Evolutionary conservation across 1,284 basidiomycete genomes (phyloP), one percentile per base, ranked within the genome.

Genomic region (Leccinum proliferum): DNA sequence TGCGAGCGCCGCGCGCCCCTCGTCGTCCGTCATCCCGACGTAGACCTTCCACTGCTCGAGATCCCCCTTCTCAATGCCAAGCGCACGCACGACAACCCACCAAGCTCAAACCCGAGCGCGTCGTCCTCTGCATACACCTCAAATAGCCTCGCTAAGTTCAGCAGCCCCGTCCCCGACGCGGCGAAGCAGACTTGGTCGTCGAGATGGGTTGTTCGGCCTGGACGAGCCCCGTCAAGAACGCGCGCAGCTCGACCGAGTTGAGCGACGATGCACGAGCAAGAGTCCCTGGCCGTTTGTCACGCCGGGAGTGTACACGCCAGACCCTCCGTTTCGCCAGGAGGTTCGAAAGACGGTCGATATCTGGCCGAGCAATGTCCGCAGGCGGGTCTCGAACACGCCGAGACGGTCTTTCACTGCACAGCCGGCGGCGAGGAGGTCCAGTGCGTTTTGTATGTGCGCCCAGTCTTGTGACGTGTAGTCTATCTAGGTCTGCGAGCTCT

Each of bases 101-200:
- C 25, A 25, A 25, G 25, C 25, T 25, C 25, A 25, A 25, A 25
- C 25, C 25, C 25, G 25, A 25, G 81, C 10, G 92, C 92, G 66
- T 93, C 91, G 73, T 98, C 95, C 60, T 92, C 89, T 4, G 92
- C 93, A 71, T 97, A 96, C 15, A 95, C 90, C 73, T 98, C 96
- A 72, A 99, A 96, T 21, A 98, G 78, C 58, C 96, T 80, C 1
- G 96, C 94, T 5, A 99, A 83, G 76, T 97, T 98, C 48, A 98
- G 81, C 57, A 99, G 77, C 5, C 94, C 94, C n/a, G 72, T 99
- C 97, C 5, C 93, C 92, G 15, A 98, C 88, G 58, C 5, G 1
- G 46, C n/a, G 67, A 67, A 55, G 53, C 53, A 9, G 53, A 55
- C 53, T 34, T 32, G 53, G 70, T 68, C 62, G 70, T 69, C 63